phyloP scores from a whole-genome alignment of 2,329 filamentous ascomycete species.

The Hirsutella rhossiliensis region DNA sequence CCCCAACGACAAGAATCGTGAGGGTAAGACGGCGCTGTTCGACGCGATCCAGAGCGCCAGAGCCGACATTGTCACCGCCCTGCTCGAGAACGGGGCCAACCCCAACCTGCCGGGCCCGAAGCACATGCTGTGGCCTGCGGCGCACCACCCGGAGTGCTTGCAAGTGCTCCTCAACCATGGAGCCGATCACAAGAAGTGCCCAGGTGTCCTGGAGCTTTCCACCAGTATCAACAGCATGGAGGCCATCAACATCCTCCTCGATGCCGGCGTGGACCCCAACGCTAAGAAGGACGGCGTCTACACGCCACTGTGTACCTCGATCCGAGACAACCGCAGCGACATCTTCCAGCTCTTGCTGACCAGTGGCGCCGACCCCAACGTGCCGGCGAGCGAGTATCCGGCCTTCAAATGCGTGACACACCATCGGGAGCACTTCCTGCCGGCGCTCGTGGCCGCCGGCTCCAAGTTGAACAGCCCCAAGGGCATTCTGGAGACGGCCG shows the following conservation, averaged over 20 bases:
- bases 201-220: slow-evolving; percentile 53
- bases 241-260: slow-evolving; percentile 43
- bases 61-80: slow-evolving; percentile 39
- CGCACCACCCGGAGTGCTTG: slow-evolving; percentile 45
- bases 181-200: slow-evolving; percentile 46
- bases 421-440: slow-evolving; percentile 47
- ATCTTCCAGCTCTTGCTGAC: slow-evolving; percentile 47
- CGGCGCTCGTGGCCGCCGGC: slow-evolving; percentile 46
- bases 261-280: slow-evolving; percentile 48
- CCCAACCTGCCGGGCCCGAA: slow-evolving; percentile 58
- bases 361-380: slow-evolving; percentile 49
- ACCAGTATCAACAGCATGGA: slow-evolving; percentile 52
- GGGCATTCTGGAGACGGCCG: slow-evolving; percentile 54
- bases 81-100: slow-evolving; percentile 46
- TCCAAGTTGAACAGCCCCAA: slow-evolving; percentile 46
- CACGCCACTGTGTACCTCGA: slow-evolving; percentile 55
- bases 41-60: slow-evolving; percentile 45
- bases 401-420: slow-evolving; percentile 59
- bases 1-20: slow-evolving; percentile 44
- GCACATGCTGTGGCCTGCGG: slow-evolving; percentile 55
- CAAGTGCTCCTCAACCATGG: slow-evolving; percentile 46
- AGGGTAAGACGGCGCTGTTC: slow-evolving; percentile 52
- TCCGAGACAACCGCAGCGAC: slow-evolving; percentile 51
- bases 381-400: slow-evolving; percentile 51
- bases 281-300: slow-evolving; percentile 53